Conservation (phyloP, 768 basidiomycete genomes). For the Phylloporus sp. region DNA sequence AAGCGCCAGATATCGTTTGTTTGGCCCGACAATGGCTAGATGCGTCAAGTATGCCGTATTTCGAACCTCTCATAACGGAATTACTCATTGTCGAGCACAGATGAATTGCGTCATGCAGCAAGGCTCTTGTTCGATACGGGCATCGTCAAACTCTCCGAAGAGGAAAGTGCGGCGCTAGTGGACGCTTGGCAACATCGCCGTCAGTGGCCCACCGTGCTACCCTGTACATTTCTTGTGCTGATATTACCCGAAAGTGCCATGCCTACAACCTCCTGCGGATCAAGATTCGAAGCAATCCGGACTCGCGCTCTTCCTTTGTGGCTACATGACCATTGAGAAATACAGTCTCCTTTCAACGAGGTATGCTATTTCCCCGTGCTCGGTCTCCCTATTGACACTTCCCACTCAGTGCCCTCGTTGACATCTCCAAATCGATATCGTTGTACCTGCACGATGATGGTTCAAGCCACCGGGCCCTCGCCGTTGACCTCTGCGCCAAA, state of each 20-base stretch:
- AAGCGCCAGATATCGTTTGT: constrained; percentile 66
- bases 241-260: constrained; percentile 46
- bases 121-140: constrained; percentile 75
- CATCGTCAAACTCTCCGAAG: constrained; percentile 62
- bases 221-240: constrained; percentile 4
- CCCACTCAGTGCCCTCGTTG: constrained; percentile 46
- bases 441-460: constrained; percentile 73
- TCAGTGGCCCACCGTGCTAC: constrained; percentile 30
- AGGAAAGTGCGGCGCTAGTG: constrained; percentile 54
- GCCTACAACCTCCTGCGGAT: constrained; percentile 55
- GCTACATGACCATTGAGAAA: constrained; percentile 77
- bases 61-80: neutral
- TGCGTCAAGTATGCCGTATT: constrained; percentile 51
- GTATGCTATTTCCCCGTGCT: constrained; percentile 36
- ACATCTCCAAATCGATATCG: constrained; percentile 80
- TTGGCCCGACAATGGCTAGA: constrained; percentile 78
- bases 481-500: constrained; percentile 85
- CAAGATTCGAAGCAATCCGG: constrained; percentile 58
- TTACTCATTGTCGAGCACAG: constrained; percentile 33
- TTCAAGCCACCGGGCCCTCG: constrained; percentile 63
- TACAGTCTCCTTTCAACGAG: constrained; percentile 69
- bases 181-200: constrained; percentile 64
- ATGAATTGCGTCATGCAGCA: constrained; percentile 74
- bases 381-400: neutral
- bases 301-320: constrained; percentile 75